Conservation (phyloP, 2,329 filamentous ascomycete species). For the Stemphylium beticola region DNA sequence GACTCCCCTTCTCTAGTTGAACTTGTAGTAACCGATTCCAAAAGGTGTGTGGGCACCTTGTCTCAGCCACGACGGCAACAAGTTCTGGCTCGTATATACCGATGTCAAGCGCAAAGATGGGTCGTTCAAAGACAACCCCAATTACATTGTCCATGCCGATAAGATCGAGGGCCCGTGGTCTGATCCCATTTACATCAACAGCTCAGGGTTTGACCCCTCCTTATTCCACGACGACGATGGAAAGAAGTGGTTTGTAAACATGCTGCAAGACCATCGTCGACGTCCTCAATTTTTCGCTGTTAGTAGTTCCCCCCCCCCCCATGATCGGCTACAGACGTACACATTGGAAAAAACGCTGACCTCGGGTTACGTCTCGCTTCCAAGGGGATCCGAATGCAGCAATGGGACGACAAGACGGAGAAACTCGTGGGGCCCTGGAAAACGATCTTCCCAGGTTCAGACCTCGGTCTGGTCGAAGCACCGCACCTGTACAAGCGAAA, state of each 20-base stretch:
- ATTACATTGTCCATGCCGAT: constrained; percentile 63
- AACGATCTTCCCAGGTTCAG: constrained; percentile 61
- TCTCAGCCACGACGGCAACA: constrained; percentile 65
- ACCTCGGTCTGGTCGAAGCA: constrained; percentile 53
- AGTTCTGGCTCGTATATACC: constrained; percentile 69
- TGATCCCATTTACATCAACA: constrained; percentile 65
- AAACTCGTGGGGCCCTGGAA: constrained; percentile 63
- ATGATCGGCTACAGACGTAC: not conserved
- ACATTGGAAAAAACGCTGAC: not conserved
- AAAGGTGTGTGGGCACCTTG: constrained; percentile 66
- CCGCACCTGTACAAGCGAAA: constrained; percentile 48
- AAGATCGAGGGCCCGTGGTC: constrained; percentile 67
- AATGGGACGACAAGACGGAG: constrained; percentile 59
- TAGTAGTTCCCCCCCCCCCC: not conserved
- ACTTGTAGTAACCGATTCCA: constrained; percentile 1
- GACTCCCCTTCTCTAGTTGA: too few relatives aligned
- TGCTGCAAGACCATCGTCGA: constrained; percentile 45
- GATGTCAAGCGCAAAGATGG: constrained; percentile 72
- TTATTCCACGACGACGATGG: constrained; percentile 47
- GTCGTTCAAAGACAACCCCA: constrained; percentile 68
- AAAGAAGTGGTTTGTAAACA: constrained; percentile 48
- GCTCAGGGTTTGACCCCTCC: constrained; percentile 66
- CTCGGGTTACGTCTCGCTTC: not conserved
- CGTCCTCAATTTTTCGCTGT: constrained; percentile 55
- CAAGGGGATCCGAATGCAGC: constrained; percentile 61